Evolutionary conservation across 768 basidiomycete genomes (phyloP), one percentile per base, ranked within the genome.

Genomic region (Psilocybe azurescens): DNA sequence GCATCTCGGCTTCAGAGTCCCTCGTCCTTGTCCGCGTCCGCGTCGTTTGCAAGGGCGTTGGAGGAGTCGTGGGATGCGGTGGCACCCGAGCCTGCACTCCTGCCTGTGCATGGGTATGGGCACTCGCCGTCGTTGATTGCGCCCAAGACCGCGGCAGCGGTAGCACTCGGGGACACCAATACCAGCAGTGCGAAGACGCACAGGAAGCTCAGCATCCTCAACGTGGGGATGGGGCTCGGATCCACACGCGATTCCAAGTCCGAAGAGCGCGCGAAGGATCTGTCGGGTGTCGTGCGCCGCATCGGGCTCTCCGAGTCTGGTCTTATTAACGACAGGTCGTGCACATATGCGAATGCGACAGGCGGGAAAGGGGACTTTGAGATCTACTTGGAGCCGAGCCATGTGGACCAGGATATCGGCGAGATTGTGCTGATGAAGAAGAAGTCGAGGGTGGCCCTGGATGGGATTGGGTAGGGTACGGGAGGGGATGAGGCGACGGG

Each of bases 401-500:
- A 44, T 0, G 76, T 82, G 24, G 89, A 90, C 66, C 83, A 86
- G 0, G 90, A 90, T 20, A 77, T 88, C 38, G 88, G 83, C 6
- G 89, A 91, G 65, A 84, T 92, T 18, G 71, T 90, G 24, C 80
- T 93, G 71, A 86, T 93, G 39, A 90, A 89, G 82, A 91, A 90
- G 20, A 20, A 20, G 20, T 20, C 20, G 20, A 20, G 20, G 20
- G 20, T 20, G 20, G 20, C 20, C 20, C 20, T 20, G 20, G 20
- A 20, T 20, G 20, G 20, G 82, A 78, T 56, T 3, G 20, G 2
- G 20, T 47, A 32, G 9, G 59, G 52, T 5, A 14, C 13, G 38
- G 38, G 38, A 38, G 20, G 20, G 38, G 38, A 14, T 8, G 38
- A 14, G n/a, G 51, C 55, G 18, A 51, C 59, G 52, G 47, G 46